Base-by-base conservation (phyloP, 2,329 filamentous ascomycete species). In the Penicillium sp. region DNA sequence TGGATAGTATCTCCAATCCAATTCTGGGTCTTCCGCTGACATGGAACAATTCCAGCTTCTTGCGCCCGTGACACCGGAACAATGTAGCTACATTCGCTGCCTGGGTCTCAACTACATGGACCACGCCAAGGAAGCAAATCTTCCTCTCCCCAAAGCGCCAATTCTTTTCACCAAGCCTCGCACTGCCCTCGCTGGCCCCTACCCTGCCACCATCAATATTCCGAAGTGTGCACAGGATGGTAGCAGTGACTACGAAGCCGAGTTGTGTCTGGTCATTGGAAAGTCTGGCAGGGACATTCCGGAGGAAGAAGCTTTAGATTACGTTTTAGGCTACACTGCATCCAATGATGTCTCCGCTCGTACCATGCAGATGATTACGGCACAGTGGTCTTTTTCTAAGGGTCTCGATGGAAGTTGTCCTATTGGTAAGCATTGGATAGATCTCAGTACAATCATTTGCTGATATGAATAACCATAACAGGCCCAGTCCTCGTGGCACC, bases 291-390 rank as follows among this genome's bases (percentile, higher is more conserved):
- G 55, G 1, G 60, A 69, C 19, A 63, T 68, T n/a, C 39, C 59
- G 3, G 63, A 68, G 21, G 62, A 66, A 2, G 54, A 69, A 24
- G 67, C 68, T 0, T 37, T 66, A 11, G 59, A 65, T 27, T 64
- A 67, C 45, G 69, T 74, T n/a, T 56, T 74, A 1, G 72, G 70
- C 19, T 74, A 74, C 46, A 74, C 72, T 0, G 60, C 65, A 22
- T 69, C 68, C 8, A 74, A 74, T 44, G 71, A 74, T 55, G 60
- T 74, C 4, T 70, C 68, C 4, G 68, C 69, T 22, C 68, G 72
- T 22, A 48, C 49, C 1, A 35, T 61, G 55, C 60, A 65, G 27
- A 22, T 65, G 49, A 31, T 55, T 13, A 67, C 60, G 2, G 26
- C 59, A 1, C 67, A 69, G 37, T 69, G 65, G 65, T 64, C 56